These are phyloP conservation scores for Suillus alpinus DNA, from an alignment of 768 basidiomycete species.

Conservation along the genomic window DNA sequence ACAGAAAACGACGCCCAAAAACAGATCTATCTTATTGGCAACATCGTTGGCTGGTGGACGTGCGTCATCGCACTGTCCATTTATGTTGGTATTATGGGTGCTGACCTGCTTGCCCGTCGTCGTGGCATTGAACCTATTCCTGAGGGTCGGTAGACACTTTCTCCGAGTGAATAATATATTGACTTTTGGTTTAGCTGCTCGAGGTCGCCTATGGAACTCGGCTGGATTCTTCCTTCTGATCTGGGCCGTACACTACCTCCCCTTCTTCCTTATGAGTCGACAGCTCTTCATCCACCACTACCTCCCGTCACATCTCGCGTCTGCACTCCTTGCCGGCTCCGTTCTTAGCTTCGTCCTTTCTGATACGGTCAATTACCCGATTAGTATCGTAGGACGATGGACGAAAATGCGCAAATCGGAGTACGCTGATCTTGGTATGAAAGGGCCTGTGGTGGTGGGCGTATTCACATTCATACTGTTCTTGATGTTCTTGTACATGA, in stretches of 20 bases:
- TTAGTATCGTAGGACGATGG: constrained; percentile 71
- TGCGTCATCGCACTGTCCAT: constrained; percentile 84
- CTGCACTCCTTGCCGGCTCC: constrained; percentile 87
- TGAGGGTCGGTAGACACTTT: constrained; percentile 58
- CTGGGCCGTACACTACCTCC: constrained; percentile 94
- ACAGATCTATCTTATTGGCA: constrained; percentile 97
- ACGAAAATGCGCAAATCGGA: constrained; percentile 51
- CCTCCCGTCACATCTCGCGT: constrained; percentile 92
- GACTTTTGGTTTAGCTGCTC: constrained; percentile 58
- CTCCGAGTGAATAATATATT: not conserved
- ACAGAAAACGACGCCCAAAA: constrained; percentile 79
- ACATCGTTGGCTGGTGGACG: constrained; percentile 92
- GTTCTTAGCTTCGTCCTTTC: constrained; percentile 88
- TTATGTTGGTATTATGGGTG: constrained; percentile 85
- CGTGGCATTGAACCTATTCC: constrained; percentile 84
- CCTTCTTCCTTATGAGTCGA: constrained; percentile 97
- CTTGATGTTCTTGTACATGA: constrained; percentile 67
- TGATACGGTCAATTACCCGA: constrained; percentile 88
- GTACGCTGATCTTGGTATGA: constrained; percentile 74
- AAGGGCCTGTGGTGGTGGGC: constrained; percentile 65
- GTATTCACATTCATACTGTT: constrained; percentile 61
- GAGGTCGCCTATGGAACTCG: constrained; percentile 93
- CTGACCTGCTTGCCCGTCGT: constrained; percentile 85
- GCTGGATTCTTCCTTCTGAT: constrained; percentile 93
- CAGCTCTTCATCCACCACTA: constrained; percentile 98